Conservation (phyloP, 495 filamentous ascomycete genomes). For the Umbilicaria muhlenbergii region DNA sequence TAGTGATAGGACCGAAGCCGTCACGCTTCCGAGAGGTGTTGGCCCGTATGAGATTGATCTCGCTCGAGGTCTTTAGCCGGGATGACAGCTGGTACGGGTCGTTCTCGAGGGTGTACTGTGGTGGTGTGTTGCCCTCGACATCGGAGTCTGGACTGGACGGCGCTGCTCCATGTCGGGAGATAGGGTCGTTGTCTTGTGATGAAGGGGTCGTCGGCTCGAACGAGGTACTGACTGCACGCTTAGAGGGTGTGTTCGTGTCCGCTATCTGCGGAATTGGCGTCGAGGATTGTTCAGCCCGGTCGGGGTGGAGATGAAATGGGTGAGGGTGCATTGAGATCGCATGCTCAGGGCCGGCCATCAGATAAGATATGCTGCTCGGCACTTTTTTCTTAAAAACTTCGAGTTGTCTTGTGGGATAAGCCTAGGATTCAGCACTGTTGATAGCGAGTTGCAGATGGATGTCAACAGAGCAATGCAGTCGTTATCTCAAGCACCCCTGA, state of each 20-base stretch:
- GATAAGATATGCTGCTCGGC: too few species aligned
- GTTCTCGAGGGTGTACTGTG: slow-evolving; percentile 40
- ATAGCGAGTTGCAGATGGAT: too few species aligned
- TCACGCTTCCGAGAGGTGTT: slow-evolving; percentile 70
- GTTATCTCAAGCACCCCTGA: too few species aligned
- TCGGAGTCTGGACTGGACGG: slow-evolving; percentile 22
- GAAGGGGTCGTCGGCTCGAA: slow-evolving; percentile 19
- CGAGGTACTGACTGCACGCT: slow-evolving; percentile 30
- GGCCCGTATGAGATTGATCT: slow-evolving; percentile 67
- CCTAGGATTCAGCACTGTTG: too few species aligned
- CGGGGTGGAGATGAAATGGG: slow-evolving; percentile 25
- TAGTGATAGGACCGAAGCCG: slow-evolving; percentile 25
- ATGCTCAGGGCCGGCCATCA: background rate
- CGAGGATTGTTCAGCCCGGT: slow-evolving; percentile 12
- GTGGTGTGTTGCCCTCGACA: slow-evolving; percentile 49
- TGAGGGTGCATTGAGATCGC: slow-evolving; percentile 9
- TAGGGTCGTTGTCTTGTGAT: slow-evolving; percentile 25
- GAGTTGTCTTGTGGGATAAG: too few species aligned
- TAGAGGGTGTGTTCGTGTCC: slow-evolving; percentile 6
- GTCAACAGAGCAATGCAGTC: too few species aligned
- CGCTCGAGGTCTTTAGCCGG: slow-evolving; percentile 58
- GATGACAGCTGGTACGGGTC: slow-evolving; percentile 76
- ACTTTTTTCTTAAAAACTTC: too few species aligned
- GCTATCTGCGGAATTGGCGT: slow-evolving; percentile 1
- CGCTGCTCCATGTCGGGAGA: slow-evolving; percentile 26